These are phyloP conservation scores for Circinella minor DNA, from an alignment of 371 early-diverging fungal species.

Conservation along the genomic window DNA sequence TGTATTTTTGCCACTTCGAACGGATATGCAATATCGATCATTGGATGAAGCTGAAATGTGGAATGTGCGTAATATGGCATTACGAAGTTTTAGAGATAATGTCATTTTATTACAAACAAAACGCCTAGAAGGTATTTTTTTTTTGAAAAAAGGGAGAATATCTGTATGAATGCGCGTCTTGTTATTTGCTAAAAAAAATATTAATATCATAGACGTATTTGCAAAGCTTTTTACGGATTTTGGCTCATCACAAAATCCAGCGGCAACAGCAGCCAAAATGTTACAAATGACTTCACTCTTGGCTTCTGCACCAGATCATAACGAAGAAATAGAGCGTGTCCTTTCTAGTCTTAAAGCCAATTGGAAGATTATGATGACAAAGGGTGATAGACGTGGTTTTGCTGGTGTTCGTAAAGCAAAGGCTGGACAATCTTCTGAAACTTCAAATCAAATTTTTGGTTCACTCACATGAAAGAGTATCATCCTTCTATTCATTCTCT, in stretches of 20 bases:
- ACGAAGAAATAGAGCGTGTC: conserved; percentile 61
- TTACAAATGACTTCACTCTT: conserved; percentile 79
- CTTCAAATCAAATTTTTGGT: conserved; percentile 24
- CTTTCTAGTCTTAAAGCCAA: conserved; percentile 59
- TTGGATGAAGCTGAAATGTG: conserved; percentile 52
- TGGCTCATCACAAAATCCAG: conserved; percentile 69
- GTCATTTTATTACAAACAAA: conserved; percentile 71
- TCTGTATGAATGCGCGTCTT: too few species aligned
- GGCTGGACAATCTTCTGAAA: conserved; percentile 13
- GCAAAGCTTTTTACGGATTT: conserved; percentile 71
- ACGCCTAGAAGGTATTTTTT: conserved; percentile 69
- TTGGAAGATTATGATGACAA: conserved; percentile 69
- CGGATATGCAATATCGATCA: conserved; percentile 50
- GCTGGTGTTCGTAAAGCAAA: conserved; percentile 50
- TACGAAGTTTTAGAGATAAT: conserved; percentile 73
- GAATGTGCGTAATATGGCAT: conserved; percentile 70
- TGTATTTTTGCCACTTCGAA: conserved; percentile 80
- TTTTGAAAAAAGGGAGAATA: neutral
- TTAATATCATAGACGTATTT: conserved; percentile 61
- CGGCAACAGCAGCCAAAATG: conserved; percentile 75
- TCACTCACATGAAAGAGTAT: conserved; percentile 9
- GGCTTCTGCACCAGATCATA: conserved; percentile 62
- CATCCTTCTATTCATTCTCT: too few species aligned
- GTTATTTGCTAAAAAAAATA: neutral
- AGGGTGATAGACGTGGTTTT: conserved; percentile 65